A percentile compares a stretch with the other conserved stretches of the same genome.
Evolutionary conservation across 768 basidiomycete genomes (phyloP).

Genomic region (Auricularia cornea): DNA sequence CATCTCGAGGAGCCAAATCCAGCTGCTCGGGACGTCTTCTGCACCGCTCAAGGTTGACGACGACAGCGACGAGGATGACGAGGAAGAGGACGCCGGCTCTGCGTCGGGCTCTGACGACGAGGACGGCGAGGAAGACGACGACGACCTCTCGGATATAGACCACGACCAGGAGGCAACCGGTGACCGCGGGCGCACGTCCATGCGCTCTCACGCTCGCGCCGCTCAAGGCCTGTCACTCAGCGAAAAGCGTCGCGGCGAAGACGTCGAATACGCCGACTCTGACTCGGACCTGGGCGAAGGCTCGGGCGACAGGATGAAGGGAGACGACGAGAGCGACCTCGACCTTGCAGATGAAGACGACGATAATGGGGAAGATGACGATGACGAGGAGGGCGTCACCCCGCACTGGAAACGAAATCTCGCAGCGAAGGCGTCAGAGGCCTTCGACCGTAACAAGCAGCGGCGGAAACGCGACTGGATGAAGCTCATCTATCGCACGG

Average conservation of each 20-base stretch:
- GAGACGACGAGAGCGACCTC: conserved; percentile 40
- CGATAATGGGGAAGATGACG: conserved; percentile 34
- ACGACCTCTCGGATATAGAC: conserved; percentile 15
- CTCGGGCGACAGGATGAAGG: conserved; percentile 17
- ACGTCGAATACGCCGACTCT: conserved; percentile 65
- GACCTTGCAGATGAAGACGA: conserved; percentile 35
- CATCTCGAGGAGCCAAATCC: conserved; percentile 73
- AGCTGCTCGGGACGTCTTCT: conserved; percentile 75
- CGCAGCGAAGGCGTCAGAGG: conserved; percentile 37
- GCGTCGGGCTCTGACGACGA: conserved; percentile 12
- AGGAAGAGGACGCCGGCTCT: conserved; percentile 18
- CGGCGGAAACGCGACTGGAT: conserved; percentile 65
- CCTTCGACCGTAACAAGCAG: conserved; percentile 32
- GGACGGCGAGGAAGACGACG: conserved; percentile 21
- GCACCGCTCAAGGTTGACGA: conserved; percentile 46
- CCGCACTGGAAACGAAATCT: conserved; percentile 75
- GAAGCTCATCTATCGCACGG: conserved; percentile 70
- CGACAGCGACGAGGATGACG: conserved; percentile 27
- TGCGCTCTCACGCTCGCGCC: conserved; percentile 33
- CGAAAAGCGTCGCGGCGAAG: conserved; percentile 28
- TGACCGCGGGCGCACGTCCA: conserved; percentile 44
- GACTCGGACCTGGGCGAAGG: conserved; percentile 59
- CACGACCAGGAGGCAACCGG: conserved; percentile 20
- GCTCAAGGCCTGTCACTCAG: conserved; percentile 32
- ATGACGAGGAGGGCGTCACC: conserved; percentile 32